Evolutionary conservation across 352 stramenopile species (phyloP).

Genomic region (Hyaloperonospora arabidopsidis): DNA sequence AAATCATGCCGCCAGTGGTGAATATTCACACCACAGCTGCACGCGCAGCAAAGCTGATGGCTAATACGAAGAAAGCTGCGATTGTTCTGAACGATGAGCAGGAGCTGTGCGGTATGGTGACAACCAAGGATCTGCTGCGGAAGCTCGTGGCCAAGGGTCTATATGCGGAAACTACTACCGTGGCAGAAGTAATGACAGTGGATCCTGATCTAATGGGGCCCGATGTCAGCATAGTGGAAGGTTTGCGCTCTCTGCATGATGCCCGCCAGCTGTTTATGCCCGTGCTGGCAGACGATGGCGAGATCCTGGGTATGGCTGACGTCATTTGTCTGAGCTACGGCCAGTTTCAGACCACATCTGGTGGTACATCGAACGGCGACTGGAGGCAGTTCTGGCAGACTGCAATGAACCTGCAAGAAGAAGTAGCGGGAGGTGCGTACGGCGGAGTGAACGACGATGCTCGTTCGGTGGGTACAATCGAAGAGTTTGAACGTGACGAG

Average conservation of each 20-base stretch:
- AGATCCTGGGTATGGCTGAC: slow-evolving; percentile 83
- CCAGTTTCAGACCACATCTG: slow-evolving; percentile 79
- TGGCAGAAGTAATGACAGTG: slow-evolving; percentile 82
- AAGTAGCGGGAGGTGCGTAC: slow-evolving; percentile 63
- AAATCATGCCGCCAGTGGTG: slow-evolving; percentile 72
- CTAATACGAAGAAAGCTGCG: slow-evolving; percentile 74
- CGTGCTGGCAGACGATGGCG: slow-evolving; percentile 62
- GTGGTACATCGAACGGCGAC: slow-evolving; percentile 59
- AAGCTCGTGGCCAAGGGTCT: slow-evolving; percentile 82
- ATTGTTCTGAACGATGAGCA: slow-evolving; percentile 62
- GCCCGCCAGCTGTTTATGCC: slow-evolving; percentile 81
- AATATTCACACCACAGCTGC: slow-evolving; percentile 61
- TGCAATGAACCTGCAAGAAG: slow-evolving; percentile 80
- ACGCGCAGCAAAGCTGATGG: slow-evolving; percentile 79
- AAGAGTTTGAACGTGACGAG: slow-evolving; percentile 85
- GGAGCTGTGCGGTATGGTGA: slow-evolving; percentile 79
- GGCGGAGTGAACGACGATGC: slow-evolving; percentile 56
- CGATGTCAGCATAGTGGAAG: slow-evolving; percentile 75
- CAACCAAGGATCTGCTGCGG: slow-evolving; percentile 76
- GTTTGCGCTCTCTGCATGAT: slow-evolving; percentile 80
- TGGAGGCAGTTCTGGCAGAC: slow-evolving; percentile 87
- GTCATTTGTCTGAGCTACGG: slow-evolving; percentile 83
- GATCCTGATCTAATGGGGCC: slow-evolving; percentile 71
- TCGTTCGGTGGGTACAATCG: slow-evolving; percentile 79
- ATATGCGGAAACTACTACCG: slow-evolving; percentile 60